phyloP scores from a whole-genome alignment of 2,329 filamentous ascomycete genomes.

The Lachnellula arida region DNA sequence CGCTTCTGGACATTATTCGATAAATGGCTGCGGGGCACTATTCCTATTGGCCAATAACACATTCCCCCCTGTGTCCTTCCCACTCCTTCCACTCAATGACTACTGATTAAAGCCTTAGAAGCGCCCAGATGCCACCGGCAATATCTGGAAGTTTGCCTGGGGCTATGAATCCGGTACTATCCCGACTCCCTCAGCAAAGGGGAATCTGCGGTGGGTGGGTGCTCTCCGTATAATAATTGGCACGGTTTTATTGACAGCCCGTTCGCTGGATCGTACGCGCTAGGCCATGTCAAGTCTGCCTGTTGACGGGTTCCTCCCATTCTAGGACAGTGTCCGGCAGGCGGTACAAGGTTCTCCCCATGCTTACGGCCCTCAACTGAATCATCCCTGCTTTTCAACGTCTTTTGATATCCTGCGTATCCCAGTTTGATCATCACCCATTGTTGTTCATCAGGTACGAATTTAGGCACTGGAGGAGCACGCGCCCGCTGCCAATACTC shows the following conservation, averaged over 20 bases:
- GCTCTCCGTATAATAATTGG: slow-evolving; percentile 4
- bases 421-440: slow-evolving; percentile 22
- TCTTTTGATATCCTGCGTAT: slow-evolving; percentile 26
- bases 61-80: neutral
- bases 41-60: slow-evolving; percentile 13
- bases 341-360: slow-evolving; percentile 22
- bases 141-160: slow-evolving; percentile 4
- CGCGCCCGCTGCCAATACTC: slow-evolving; percentile 10
- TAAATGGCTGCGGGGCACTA: slow-evolving; percentile 8
- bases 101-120: slow-evolving; percentile 26
- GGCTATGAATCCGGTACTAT: neutral
- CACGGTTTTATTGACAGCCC: slow-evolving; percentile 22
- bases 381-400: slow-evolving; percentile 20
- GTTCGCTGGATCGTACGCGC: slow-evolving; percentile 9
- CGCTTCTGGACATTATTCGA: slow-evolving; percentile 14
- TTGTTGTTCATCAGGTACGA: slow-evolving; percentile 19
- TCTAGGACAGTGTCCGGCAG: slow-evolving; percentile 21
- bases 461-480: slow-evolving; percentile 27
- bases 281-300: slow-evolving; percentile 19
- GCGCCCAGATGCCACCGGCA: slow-evolving; percentile 15
- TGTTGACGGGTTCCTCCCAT: slow-evolving; percentile 18
- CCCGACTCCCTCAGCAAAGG: neutral
- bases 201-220: slow-evolving; percentile 6
- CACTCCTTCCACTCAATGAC: slow-evolving; percentile 7
- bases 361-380: slow-evolving; percentile 5